Conservation (phyloP, 257 asterid genomes). For the Gynochthodes officinalis region DNA sequence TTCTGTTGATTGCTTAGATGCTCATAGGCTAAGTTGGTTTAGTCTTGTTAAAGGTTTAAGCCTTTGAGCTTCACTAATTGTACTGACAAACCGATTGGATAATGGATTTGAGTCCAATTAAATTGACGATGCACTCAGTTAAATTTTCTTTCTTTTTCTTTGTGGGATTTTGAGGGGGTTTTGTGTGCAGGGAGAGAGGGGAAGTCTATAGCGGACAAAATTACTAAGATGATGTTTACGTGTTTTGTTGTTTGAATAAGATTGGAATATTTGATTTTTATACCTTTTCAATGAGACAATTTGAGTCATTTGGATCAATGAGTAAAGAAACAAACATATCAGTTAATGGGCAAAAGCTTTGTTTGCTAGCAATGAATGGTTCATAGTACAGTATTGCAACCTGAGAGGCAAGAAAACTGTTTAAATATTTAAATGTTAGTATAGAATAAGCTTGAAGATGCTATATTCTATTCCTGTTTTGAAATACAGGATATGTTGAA, state of each 20-base stretch:
- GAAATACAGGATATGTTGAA: conserved; percentile 54
- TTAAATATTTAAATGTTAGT: conserved; percentile 13
- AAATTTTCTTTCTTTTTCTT: neutral
- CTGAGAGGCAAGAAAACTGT: neutral
- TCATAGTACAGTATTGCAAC: neutral
- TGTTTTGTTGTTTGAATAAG: neutral
- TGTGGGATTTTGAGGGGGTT: neutral
- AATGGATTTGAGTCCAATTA: neutral
- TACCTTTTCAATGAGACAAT: neutral
- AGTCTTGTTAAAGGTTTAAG: neutral
- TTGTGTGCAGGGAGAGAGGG: neutral
- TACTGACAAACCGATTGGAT: neutral
- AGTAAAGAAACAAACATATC: neutral
- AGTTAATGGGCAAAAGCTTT: neutral
- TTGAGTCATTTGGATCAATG: neutral
- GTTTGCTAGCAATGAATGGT: neutral
- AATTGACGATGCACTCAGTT: neutral
- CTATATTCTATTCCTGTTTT: conserved; percentile 3
- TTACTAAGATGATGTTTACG: neutral
- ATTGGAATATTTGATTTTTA: neutral
- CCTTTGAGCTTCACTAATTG: neutral
- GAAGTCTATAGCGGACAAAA: neutral
- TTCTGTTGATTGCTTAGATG: neutral
- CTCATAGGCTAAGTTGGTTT: neutral
- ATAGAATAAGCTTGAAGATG: neutral